phyloP scores from a whole-genome alignment of 164 flowering plant genomes.

The Annona squamosa region DNA sequence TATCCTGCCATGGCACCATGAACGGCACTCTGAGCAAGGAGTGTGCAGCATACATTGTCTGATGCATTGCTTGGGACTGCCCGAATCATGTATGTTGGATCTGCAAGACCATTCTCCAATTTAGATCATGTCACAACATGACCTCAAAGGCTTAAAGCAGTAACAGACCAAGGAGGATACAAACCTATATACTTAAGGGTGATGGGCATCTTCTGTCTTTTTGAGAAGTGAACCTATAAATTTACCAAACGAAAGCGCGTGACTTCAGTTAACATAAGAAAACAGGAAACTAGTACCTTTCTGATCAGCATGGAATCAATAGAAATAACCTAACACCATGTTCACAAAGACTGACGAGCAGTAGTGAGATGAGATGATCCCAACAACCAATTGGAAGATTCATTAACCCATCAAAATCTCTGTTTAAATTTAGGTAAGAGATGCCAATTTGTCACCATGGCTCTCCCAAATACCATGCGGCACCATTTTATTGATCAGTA shows the following conservation, averaged over 20 bases:
- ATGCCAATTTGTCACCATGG: too few relatives aligned
- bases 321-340: too few relatives aligned
- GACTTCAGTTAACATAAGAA: background rate
- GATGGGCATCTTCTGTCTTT: slow-evolving; percentile 24
- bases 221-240: slow-evolving; percentile 37
- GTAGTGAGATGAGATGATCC: too few relatives aligned
- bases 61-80: slow-evolving; percentile 56
- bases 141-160: background rate
- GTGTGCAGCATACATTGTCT: slow-evolving; percentile 53
- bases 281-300: background rate
- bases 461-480: too few relatives aligned
- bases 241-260: background rate
- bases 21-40: slow-evolving; percentile 55
- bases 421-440: too few relatives aligned
- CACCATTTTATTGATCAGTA: too few relatives aligned
- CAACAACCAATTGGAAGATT: too few relatives aligned
- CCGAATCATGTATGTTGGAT: slow-evolving; percentile 60
- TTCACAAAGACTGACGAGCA: too few relatives aligned
- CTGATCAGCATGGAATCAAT: too few relatives aligned
- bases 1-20: slow-evolving; percentile 67
- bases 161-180: background rate
- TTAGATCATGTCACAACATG: background rate
- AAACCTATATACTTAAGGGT: slow-evolving; percentile 49
- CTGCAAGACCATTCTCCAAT: slow-evolving; percentile 20
- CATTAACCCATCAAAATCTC: too few relatives aligned